Evolutionary conservation across 371 early-diverging fungal genomes (phyloP).

Genomic region (Mortierella sp.): DNA sequence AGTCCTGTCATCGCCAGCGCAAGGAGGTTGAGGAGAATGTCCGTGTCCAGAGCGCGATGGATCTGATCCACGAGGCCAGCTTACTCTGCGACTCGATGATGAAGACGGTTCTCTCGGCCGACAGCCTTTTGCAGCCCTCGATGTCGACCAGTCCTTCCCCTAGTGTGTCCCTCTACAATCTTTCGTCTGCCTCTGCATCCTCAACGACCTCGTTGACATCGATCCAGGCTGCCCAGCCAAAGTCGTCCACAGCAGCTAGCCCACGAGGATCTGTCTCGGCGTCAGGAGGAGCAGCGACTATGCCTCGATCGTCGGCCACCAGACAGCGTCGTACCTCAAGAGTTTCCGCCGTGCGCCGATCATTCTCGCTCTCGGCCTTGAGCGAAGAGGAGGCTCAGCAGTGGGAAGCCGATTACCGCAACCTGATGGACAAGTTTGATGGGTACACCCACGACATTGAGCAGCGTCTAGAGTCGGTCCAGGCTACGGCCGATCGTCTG

Average conservation of each 20-base stretch:
- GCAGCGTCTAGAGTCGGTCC: conserved; percentile 25
- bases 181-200: conserved; percentile 25
- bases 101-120: conserved; percentile 24
- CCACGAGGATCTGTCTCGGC: background rate
- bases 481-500: conserved; percentile 54
- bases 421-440: conserved; percentile 64
- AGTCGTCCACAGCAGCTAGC: conserved; percentile 16
- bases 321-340: conserved; percentile 31
- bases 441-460: conserved; percentile 60
- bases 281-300: background rate
- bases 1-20: conserved; percentile 38
- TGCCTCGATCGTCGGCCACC: conserved; percentile 31
- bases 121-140: conserved; percentile 19
- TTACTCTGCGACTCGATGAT: conserved; percentile 33
- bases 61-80: conserved; percentile 33
- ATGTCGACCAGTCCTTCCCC: background rate
- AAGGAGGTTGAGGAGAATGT: conserved; percentile 43
- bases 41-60: conserved; percentile 46
- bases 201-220: conserved; percentile 35
- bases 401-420: conserved; percentile 68
- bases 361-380: conserved; percentile 67
- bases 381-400: conserved; percentile 69
- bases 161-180: conserved; percentile 26
- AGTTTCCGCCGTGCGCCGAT: conserved; percentile 57
- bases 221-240: conserved; percentile 8